A percentile compares a stretch with the other conserved stretches of the same genome.
Evolutionary conservation across 495 filamentous ascomycete species (phyloP).

Genomic region (Emericellopsis terricola): DNA sequence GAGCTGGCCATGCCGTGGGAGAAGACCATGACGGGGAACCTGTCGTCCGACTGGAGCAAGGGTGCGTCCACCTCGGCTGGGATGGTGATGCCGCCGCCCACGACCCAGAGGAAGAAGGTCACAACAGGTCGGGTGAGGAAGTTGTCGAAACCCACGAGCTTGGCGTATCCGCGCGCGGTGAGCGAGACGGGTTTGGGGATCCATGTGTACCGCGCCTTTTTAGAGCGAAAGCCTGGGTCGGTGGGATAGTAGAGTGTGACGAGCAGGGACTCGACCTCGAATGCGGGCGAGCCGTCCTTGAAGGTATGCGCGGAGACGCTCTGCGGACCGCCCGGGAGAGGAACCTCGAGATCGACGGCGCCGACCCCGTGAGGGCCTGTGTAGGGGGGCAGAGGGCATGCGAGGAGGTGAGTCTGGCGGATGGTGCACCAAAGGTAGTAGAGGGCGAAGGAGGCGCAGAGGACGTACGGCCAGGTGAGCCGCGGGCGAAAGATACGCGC

Average conservation of each 20-base stretch:
- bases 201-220: conserved; percentile 23
- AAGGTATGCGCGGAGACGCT: conserved; percentile 17
- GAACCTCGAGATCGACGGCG: conserved; percentile 25
- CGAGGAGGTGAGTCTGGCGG: conserved; percentile 21
- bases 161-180: conserved; percentile 30
- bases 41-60: conserved; percentile 11
- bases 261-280: conserved; percentile 27
- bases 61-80: conserved; percentile 24
- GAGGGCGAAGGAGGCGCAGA: conserved; percentile 5
- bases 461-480: conserved; percentile 12
- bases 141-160: conserved; percentile 23
- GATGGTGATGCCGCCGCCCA: conserved; percentile 23
- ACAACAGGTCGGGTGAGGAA: conserved; percentile 18
- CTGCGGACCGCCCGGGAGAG: conserved; percentile 11
- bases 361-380: conserved; percentile 30
- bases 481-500: not conserved
- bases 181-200: conserved; percentile 27
- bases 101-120: conserved; percentile 12
- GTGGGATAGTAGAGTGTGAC: conserved; percentile 32
- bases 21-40: conserved; percentile 29
- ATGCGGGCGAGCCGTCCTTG: conserved; percentile 18
- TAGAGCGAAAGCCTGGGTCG: conserved; percentile 7
- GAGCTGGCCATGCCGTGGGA: conserved; percentile 34
- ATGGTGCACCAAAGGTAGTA: conserved; percentile 21
- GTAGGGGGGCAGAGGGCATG: conserved; percentile 24